phyloP scores from a whole-genome alignment of 345 rosid genomes.

The Ceriops zippeliana region DNA sequence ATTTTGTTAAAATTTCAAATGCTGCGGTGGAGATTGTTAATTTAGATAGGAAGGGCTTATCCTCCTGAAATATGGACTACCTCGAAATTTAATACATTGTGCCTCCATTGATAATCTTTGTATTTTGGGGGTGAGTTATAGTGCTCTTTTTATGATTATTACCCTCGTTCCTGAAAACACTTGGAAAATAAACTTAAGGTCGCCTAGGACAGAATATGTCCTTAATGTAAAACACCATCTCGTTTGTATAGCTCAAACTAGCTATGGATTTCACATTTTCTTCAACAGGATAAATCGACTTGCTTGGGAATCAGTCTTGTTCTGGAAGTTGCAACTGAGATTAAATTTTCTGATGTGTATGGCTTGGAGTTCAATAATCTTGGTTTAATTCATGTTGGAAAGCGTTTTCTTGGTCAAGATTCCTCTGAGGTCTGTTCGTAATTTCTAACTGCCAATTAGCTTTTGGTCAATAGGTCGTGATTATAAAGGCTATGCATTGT shows the following conservation, averaged over 20 bases:
- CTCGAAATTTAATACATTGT: too few relatives aligned
- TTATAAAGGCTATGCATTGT: conserved; percentile 11
- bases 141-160: not conserved
- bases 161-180: not conserved
- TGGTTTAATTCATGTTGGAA: conserved; percentile 44
- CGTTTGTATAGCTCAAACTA: conserved; percentile 8
- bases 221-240: not conserved
- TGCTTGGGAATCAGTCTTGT: conserved; percentile 51
- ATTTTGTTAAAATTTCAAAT: not conserved
- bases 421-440: conserved; percentile 44
- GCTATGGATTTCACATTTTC: conserved; percentile 16
- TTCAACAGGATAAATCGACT: conserved; percentile 44
- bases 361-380: conserved; percentile 53
- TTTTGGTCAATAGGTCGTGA: conserved; percentile 1
- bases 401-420: conserved; percentile 32
- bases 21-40: not conserved
- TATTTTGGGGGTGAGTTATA: too few relatives aligned
- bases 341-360: conserved; percentile 61
- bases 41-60: too few relatives aligned
- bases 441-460: conserved; percentile 1
- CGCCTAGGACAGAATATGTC: too few relatives aligned
- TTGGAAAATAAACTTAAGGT: not conserved
- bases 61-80: too few relatives aligned
- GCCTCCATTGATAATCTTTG: too few relatives aligned
- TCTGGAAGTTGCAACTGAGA: conserved; percentile 32